Conservation (phyloP, 164 flowering plant genomes). For the Vitis rotundifolia region DNA sequence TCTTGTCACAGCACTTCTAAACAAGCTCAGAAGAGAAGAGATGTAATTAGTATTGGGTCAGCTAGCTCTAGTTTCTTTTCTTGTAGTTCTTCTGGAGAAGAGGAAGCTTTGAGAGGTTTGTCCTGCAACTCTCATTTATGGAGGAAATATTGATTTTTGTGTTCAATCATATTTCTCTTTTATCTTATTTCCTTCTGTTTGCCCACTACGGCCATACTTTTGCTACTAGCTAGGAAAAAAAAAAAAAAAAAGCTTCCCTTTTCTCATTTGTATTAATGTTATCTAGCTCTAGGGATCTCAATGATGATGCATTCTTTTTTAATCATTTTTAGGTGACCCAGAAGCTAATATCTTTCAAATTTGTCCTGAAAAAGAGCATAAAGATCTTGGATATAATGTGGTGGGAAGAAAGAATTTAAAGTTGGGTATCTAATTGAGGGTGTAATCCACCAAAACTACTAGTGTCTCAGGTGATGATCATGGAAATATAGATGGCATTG, state of each 20-base stretch:
- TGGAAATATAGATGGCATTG: too few species aligned
- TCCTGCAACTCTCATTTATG: slow-evolving; percentile 11
- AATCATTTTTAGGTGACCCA: too few species aligned
- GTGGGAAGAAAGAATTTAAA: too few species aligned
- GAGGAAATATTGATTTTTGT: background rate
- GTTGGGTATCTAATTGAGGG: too few species aligned
- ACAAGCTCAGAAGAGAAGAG: slow-evolving; percentile 73
- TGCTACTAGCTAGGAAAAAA: too few species aligned
- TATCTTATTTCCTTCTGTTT: background rate
- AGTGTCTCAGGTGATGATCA: too few species aligned
- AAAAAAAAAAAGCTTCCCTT: background rate
- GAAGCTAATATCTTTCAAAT: too few species aligned
- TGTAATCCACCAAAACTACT: too few species aligned
- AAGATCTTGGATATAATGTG: too few species aligned
- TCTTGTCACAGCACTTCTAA: slow-evolving; percentile 64
- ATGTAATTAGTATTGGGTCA: slow-evolving; percentile 2
- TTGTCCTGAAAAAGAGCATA: too few species aligned
- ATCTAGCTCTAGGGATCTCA: background rate
- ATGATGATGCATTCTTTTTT: too few species aligned
- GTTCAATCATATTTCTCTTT: background rate
- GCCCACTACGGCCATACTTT: too few species aligned
- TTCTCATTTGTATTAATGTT: background rate
- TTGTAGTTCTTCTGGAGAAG: background rate
- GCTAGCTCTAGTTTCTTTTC: background rate
- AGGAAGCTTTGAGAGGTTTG: slow-evolving; percentile 13